Evolutionary conservation across 192 early-diverging fungal species (phyloP).

Genomic region (Borealophlyctis nickersoniae): DNA sequence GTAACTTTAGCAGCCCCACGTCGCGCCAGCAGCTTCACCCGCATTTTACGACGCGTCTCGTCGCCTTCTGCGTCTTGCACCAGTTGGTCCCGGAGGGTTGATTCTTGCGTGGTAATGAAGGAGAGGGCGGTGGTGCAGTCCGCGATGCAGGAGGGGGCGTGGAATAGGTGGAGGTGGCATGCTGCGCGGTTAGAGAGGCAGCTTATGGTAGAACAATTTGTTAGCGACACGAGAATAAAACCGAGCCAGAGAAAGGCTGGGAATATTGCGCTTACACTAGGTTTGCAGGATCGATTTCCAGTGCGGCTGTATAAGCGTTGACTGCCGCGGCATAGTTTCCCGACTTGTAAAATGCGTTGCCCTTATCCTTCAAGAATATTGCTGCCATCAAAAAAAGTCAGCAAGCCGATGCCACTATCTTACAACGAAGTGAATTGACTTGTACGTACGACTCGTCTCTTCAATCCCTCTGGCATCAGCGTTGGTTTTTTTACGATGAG

Average conservation of each 20-base stretch:
- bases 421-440: neutral
- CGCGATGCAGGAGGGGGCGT: constrained; percentile 50
- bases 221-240: neutral
- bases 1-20: constrained; percentile 66
- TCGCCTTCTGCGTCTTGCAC: constrained; percentile 51
- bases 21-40: constrained; percentile 61
- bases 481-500: constrained; percentile 13
- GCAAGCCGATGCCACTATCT: neutral
- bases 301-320: constrained; percentile 66
- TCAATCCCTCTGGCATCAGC: constrained; percentile 12
- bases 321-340: constrained; percentile 63
- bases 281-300: constrained; percentile 62
- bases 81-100: constrained; percentile 16
- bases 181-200: constrained; percentile 67
- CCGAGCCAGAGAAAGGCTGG: neutral
- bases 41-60: constrained; percentile 15
- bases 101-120: constrained; percentile 36
- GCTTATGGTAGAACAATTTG: constrained; percentile 11
- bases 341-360: constrained; percentile 65
- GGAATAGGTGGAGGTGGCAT: constrained; percentile 57
- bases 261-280: constrained; percentile 39
- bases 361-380: constrained; percentile 58
- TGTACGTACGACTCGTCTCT: constrained; percentile 21
- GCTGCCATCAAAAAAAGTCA: constrained; percentile 12
- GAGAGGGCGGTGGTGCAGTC: constrained; percentile 65